Conservation (phyloP, 2,329 filamentous ascomycete species). For the Fusarium proliferatum region DNA sequence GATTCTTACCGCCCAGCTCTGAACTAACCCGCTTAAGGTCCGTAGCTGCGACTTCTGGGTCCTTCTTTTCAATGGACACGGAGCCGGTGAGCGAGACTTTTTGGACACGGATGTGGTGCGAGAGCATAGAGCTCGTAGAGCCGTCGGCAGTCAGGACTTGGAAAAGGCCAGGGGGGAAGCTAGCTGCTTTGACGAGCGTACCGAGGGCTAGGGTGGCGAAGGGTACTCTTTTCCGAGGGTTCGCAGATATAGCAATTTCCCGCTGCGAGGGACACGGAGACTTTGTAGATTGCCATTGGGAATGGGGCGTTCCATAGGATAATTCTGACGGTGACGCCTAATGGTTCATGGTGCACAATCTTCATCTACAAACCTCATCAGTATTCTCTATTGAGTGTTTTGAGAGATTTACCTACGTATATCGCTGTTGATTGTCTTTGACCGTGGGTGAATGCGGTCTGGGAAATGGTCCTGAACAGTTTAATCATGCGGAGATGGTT, state of each 20-base stretch:
- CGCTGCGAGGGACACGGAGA: too few species aligned
- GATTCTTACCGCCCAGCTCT: not conserved
- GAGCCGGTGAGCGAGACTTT: too few species aligned
- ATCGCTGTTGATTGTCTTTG: accelerated
- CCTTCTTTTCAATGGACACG: not conserved
- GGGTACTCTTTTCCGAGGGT: too few species aligned
- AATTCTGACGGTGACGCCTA: accelerated
- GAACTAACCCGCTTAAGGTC: not conserved
- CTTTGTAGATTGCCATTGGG: not conserved
- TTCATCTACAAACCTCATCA: not conserved
- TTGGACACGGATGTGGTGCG: too few species aligned
- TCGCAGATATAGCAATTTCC: too few species aligned
- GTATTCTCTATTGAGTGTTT: accelerated
- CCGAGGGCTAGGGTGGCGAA: too few species aligned
- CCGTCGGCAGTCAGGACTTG: too few species aligned
- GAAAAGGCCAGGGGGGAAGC: too few species aligned
- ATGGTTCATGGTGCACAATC: not conserved
- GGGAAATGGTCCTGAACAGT: not conserved
- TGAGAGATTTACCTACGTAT: accelerated
- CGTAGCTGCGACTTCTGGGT: not conserved
- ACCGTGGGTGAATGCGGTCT: accelerated
- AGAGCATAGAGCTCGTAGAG: too few species aligned
- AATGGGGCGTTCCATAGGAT: accelerated
- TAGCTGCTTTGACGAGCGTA: too few species aligned
- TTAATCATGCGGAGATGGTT: not conserved